phyloP scores from a whole-genome alignment of 139 green algal species.

The Diplosphaera chodatii region DNA sequence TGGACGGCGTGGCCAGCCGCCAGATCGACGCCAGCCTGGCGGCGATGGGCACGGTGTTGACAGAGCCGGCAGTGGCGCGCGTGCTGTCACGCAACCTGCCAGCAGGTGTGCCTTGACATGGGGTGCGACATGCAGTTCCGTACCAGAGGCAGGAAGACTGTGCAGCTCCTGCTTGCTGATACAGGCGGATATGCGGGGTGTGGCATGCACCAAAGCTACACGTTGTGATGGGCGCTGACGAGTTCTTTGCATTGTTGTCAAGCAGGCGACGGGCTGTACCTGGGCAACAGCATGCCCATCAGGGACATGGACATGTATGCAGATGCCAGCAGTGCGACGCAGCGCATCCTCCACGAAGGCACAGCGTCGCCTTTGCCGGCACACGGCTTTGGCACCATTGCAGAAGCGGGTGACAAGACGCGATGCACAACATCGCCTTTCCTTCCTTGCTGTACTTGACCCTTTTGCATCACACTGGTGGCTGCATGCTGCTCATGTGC shows the following conservation, averaged over 20 bases:
- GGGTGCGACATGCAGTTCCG: too few species aligned
- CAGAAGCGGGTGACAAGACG: not conserved
- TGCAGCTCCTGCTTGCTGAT: too few species aligned
- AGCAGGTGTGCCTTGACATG: constrained; percentile 14
- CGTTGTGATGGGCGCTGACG: too few species aligned
- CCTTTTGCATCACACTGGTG: too few species aligned
- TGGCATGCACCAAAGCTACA: too few species aligned
- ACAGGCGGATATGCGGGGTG: too few species aligned
- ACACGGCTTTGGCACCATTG: not conserved
- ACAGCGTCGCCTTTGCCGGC: too few species aligned
- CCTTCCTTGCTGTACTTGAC: too few species aligned
- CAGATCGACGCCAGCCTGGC: constrained; percentile 32
- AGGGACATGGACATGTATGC: constrained; percentile 96
- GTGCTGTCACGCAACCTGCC: constrained; percentile 33
- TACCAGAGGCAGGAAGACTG: too few species aligned
- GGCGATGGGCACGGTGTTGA: constrained; percentile 22
- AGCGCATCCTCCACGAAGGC: not conserved
- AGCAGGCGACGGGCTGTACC: constrained; percentile 79
- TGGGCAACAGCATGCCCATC: constrained; percentile 98
- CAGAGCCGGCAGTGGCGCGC: constrained; percentile 62
- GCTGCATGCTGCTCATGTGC: too few species aligned
- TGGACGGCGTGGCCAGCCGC: constrained; percentile 30
- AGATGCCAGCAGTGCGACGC: not conserved
- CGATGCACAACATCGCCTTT: too few species aligned
- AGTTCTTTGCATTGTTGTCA: too few species aligned